Base-by-base conservation (phyloP, 345 rosid genomes). In the Eucalyptus fibrosa region DNA sequence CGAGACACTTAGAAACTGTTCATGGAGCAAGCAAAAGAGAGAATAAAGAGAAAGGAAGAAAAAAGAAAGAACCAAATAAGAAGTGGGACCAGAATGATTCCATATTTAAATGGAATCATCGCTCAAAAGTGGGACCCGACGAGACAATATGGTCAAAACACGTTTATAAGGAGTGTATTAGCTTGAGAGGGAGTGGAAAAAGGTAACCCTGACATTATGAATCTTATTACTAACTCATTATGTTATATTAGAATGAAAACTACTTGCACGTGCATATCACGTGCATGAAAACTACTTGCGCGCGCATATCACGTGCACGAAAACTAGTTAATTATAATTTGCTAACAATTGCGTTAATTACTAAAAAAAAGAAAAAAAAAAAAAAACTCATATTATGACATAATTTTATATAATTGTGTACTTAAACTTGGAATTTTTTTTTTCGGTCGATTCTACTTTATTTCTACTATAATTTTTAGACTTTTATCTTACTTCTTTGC, bases 401-500 rank as follows among this genome's bases (percentile, higher is more conserved):
- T 72, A 37, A 37, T 77, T 37, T 1, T 2, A 19, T 77, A 37
- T 77, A 37, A 19, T 21, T 34, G 83, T 21, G 45, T 37, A 19
- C 83, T 77, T 65, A 65, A n/a, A 65, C 11, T 15, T 2, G 59
- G 26, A 53, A 3, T 2, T 53, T 19, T 53, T 53, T 53, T 21
- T 53, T 53, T 53, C 2, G 10, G 0, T 53, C 1, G 2, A 53
- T 53, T 21, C 2, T 1, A 53, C 11, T 53, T 0, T 8, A 53
- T 0, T 53, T 53, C 1, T 53, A 53, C 2, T 53, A 0, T 53
- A 53, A 8, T 2, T 53, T 8, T 53, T 53, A 21, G 11, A 21
- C 2, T 19, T 8, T 53, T 53, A 1, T 53, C 11, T 21, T 21
- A 0, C 0, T 2, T 53, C 5, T 0, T 53, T 21, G 5, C 0